A percentile compares a stretch with the other conserved stretches of the same genome.
These are phyloP conservation scores for Plasmodium gaboni DNA, from an alignment of 169 alveolate species.

Conservation along the genomic window DNA sequence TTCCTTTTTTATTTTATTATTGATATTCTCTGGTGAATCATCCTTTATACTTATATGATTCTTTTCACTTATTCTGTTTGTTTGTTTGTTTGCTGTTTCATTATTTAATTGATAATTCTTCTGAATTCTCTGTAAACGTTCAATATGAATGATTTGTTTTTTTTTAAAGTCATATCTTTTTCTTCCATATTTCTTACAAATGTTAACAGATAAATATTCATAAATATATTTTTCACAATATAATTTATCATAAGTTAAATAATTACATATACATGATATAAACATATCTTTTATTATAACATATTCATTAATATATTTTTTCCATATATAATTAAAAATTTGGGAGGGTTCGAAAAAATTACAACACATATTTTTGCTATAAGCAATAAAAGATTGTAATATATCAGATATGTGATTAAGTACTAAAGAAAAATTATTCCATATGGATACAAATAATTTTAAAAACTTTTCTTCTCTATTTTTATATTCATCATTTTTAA, in stretches of 20 bases:
- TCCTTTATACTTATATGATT: background rate
- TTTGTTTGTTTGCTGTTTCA: background rate
- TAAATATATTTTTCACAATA: slow-evolving; percentile 46
- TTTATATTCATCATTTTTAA: slow-evolving; percentile 18
- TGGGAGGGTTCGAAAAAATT: slow-evolving; percentile 32
- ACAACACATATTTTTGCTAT: slow-evolving; percentile 24
- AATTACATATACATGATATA: slow-evolving; percentile 45
- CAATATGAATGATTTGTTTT: background rate
- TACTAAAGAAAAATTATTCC: slow-evolving; percentile 56
- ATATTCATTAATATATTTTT: slow-evolving; percentile 27
- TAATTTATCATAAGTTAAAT: slow-evolving; percentile 47
- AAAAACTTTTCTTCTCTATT: slow-evolving; percentile 26
- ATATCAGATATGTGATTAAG: slow-evolving; percentile 49
- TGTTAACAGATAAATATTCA: slow-evolving; percentile 44
- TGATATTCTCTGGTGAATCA: background rate
- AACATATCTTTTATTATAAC: slow-evolving; percentile 15
- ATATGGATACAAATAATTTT: slow-evolving; percentile 32
- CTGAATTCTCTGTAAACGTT: background rate
- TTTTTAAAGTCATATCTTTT: background rate
- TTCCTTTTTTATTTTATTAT: background rate
- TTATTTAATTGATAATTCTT: background rate
- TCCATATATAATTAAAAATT: slow-evolving; percentile 53
- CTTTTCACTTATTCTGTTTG: background rate
- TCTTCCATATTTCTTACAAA: background rate
- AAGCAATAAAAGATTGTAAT: slow-evolving; percentile 32